Base-by-base conservation (phyloP, 352 stramenopile species). In the Nannochloropsis limnetica region DNA sequence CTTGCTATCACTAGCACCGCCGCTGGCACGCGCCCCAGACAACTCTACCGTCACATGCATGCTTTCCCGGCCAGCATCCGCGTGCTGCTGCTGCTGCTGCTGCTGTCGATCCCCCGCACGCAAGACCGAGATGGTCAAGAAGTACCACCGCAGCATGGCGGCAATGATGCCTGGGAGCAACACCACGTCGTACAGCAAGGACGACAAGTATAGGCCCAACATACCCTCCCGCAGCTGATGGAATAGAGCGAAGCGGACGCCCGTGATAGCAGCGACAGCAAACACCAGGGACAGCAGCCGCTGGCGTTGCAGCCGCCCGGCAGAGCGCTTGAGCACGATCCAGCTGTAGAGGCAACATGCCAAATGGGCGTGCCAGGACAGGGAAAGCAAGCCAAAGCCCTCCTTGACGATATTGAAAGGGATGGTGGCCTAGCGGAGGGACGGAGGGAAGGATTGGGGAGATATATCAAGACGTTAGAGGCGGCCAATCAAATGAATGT, bases 341-440 rank as follows among this genome's bases (percentile, higher is more conserved):
- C 61, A 74, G 25, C 61, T 74, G 61, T 74, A 74, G 61, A 74
- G 15, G 61, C 61, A 74, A 29, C 22, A 74, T 15, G 61, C 61
- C 25, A 74, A 28, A 28, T 74, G 61, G 8, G 61, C 61, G 25
- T 74, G 61, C 61, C 61, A 74, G 9, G n/a, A 31, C 61, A 74
- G 25, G 25, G 61, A 74, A 25, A 74, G 25, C 61, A 74, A 74
- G n/a, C 3, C 61, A 74, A 74, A 74, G 3, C 61, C 61, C 25
- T 74, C 61, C 25, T 74, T 74, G 6, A 74, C 22, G 61, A 74
- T 74, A 20, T 74, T 74, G n/a, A 74, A 74, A 29, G 61, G n/a
- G 25, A 74, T 74, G 61, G 61, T 74, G 1, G 61, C 61, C 61
- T 74, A 22, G 61, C 61, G 25, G 25, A 31, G 61, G 61, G 11